These are phyloP conservation scores for Camellia granthamiana DNA, from an alignment of 148 eudicot species.

Conservation along the genomic window DNA sequence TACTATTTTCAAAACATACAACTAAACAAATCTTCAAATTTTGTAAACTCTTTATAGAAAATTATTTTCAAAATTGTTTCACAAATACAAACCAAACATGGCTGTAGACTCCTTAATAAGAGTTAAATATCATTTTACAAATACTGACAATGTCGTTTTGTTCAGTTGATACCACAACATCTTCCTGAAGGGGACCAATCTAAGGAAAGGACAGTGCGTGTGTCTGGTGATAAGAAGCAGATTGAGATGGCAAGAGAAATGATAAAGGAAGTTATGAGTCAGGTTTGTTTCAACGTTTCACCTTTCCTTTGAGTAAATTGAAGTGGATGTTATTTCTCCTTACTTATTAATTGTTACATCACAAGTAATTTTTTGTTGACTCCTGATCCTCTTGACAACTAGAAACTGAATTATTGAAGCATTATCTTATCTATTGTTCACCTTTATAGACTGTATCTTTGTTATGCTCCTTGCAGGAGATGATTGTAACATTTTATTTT, in stretches of 20 bases:
- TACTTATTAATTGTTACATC: neutral
- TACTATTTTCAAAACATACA: too few relatives aligned
- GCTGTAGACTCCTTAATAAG: neutral
- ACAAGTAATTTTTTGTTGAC: neutral
- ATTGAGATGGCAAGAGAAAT: conserved; percentile 81
- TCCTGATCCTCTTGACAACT: neutral
- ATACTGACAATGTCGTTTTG: conserved; percentile 14
- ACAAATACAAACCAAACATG: too few relatives aligned
- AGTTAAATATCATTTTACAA: too few relatives aligned
- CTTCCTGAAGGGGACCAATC: conserved; percentile 66
- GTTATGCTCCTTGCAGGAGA: too few relatives aligned
- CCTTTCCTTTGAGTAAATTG: conserved; percentile 4
- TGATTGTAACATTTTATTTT: neutral
- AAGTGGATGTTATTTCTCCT: neutral
- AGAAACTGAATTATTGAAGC: neutral
- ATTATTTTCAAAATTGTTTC: too few relatives aligned
- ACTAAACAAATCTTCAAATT: too few relatives aligned
- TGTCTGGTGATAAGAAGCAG: conserved; percentile 85
- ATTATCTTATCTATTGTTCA: too few relatives aligned
- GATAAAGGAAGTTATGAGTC: conserved; percentile 92
- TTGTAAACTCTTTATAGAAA: too few relatives aligned
- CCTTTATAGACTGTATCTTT: too few relatives aligned
- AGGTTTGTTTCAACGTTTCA: conserved; percentile 51
- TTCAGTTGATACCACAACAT: conserved; percentile 78
- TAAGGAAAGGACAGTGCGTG: conserved; percentile 76